A percentile compares a stretch with the other conserved stretches of the same genome.
Conservation (phyloP, 1,284 basidiomycete species). For the Tremellales sp. region DNA sequence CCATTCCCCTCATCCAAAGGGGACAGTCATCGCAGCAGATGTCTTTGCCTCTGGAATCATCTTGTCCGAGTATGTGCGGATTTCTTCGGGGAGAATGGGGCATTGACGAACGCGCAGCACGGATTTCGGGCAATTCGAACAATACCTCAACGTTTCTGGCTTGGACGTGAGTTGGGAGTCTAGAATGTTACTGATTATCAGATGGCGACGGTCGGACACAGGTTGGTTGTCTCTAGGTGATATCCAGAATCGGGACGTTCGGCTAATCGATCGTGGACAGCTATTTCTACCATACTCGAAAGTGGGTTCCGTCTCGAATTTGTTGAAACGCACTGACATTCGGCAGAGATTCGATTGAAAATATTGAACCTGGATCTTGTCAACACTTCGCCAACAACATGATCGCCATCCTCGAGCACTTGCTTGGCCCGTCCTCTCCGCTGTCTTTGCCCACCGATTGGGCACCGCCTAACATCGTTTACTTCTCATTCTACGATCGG, state of each 20-base stretch:
- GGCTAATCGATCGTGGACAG: constrained; percentile 5
- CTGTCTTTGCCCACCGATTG: constrained; percentile 28
- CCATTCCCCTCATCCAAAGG: constrained; percentile 79
- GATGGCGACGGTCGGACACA: constrained; percentile 92
- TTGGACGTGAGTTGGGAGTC: constrained; percentile 60
- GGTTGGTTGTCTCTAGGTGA: constrained; percentile 34
- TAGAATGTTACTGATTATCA: constrained; percentile 42
- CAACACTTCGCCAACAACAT: constrained; percentile 92
- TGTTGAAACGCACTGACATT: constrained; percentile 4
- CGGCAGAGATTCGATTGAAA: constrained; percentile 27
- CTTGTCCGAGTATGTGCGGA: constrained; percentile 69
- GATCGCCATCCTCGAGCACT: constrained; percentile 72
- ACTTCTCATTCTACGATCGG: constrained; percentile 66
- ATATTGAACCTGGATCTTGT: constrained; percentile 36
- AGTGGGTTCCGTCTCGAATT: constrained; percentile 38
- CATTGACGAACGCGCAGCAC: constrained; percentile 55
- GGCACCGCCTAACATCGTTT: constrained; percentile 54
- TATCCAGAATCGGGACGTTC: neutral
- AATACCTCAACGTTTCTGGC: constrained; percentile 82
- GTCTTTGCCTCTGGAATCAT: constrained; percentile 90
- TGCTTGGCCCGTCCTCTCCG: constrained; percentile 55
- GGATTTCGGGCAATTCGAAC: constrained; percentile 89
- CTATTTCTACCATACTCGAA: constrained; percentile 89
- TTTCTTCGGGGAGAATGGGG: neutral
- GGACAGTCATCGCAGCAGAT: constrained; percentile 88